Percentiles rank a stretch among this genome's conserved stretches.
Conservation (phyloP, 768 basidiomycete species). For the Suillus ampliporus region DNA sequence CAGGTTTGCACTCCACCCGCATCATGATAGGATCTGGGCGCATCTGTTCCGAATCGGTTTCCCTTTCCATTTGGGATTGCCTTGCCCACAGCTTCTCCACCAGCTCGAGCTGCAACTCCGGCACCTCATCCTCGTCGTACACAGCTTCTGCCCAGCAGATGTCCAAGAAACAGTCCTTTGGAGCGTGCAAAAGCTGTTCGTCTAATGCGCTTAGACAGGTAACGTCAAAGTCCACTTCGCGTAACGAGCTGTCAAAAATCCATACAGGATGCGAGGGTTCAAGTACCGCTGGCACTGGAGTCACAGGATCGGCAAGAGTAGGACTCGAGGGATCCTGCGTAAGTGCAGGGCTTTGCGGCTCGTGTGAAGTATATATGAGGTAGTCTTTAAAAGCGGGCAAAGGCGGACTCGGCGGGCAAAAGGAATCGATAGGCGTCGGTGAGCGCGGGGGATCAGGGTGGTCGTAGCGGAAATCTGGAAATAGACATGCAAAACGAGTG, state of each 20-base stretch:
- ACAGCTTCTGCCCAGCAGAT: conserved; percentile 46
- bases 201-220: conserved; percentile 44
- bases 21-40: conserved; percentile 26
- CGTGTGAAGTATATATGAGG: neutral
- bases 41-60: conserved; percentile 7
- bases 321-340: neutral
- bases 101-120: neutral
- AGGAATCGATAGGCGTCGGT: conserved; percentile 7
- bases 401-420: neutral
- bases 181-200: conserved; percentile 45
- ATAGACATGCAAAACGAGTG: neutral
- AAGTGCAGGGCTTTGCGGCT: neutral
- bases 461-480: neutral
- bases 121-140: conserved; percentile 24
- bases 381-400: neutral
- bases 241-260: conserved; percentile 30
- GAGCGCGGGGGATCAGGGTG: conserved; percentile 6
- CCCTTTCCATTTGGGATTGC: neutral
- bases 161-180: conserved; percentile 45
- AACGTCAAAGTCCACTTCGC: conserved; percentile 41
- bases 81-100: neutral
- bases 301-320: neutral
- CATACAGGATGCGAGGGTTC: neutral
- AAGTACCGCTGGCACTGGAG: neutral
- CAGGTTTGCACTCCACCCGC: conserved; percentile 19